Evolutionary conservation across 192 early-diverging fungal genomes (phyloP).

Genomic region (Dissophora globulifera): DNA sequence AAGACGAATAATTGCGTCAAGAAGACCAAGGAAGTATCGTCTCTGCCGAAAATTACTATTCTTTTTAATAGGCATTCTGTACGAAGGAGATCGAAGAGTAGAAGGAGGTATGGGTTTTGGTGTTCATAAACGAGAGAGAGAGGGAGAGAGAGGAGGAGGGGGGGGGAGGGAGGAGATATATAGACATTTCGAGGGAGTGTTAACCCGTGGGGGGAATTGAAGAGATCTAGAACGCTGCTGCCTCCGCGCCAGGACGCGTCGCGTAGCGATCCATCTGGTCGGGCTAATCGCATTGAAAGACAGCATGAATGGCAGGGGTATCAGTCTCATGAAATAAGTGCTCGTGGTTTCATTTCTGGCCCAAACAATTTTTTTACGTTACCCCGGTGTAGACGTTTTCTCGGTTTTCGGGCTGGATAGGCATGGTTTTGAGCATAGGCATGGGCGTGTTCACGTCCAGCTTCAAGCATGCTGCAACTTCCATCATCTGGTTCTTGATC

Average conservation of each 20-base stretch:
- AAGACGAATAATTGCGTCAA: too few species aligned
- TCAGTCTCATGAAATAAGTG: too few species aligned
- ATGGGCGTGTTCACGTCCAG: slow-evolving; percentile 46
- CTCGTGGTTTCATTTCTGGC: too few species aligned
- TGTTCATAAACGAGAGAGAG: background rate
- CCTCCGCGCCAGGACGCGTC: slow-evolving; percentile 16
- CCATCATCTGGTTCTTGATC: slow-evolving; percentile 52
- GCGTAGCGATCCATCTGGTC: slow-evolving; percentile 18
- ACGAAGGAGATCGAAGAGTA: too few species aligned
- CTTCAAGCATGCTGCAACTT: slow-evolving; percentile 46
- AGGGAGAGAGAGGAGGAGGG: background rate
- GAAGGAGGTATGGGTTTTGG: background rate
- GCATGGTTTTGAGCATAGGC: slow-evolving; percentile 46
- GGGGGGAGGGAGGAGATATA: background rate
- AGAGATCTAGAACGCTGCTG: slow-evolving; percentile 11
- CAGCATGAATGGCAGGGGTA: too few species aligned
- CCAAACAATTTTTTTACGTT: too few species aligned
- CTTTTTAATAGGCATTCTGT: too few species aligned
- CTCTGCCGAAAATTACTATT: too few species aligned
- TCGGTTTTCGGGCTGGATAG: slow-evolving; percentile 33
- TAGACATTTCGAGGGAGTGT: background rate
- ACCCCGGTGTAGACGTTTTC: slow-evolving; percentile 17
- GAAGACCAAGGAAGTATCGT: too few species aligned
- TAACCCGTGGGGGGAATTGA: too few species aligned
- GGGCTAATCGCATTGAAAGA: too few species aligned